A percentile compares a stretch with the other conserved stretches of the same genome.
Conservation (phyloP, 805 yeast genomes). For the Diddensiella santjacobensis region DNA sequence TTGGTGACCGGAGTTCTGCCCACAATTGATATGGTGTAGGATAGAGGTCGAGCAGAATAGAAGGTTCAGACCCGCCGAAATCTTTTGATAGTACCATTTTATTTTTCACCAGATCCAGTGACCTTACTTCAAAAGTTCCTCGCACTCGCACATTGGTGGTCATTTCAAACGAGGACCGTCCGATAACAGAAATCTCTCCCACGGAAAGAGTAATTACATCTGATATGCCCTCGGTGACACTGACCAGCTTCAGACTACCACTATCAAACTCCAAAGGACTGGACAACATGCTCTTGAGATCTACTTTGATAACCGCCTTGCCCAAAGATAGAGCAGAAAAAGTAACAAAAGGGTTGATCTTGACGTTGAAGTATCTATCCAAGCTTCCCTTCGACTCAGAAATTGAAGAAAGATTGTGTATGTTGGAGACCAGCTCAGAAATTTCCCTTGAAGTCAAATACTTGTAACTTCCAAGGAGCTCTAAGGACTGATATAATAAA, state of each 20-base stretch:
- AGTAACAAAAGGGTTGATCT: constrained; percentile 34
- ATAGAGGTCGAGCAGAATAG: constrained; percentile 16
- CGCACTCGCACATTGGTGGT: constrained; percentile 27
- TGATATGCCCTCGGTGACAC: neutral
- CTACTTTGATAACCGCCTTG: constrained; percentile 7
- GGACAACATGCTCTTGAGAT: constrained; percentile 5
- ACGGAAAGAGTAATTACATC: neutral
- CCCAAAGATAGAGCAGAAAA: constrained; percentile 2
- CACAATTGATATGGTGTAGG: constrained; percentile 25
- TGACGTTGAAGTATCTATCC: constrained; percentile 37
- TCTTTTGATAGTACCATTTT: constrained; percentile 29
- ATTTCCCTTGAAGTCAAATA: constrained; percentile 21
- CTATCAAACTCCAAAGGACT: constrained; percentile 10
- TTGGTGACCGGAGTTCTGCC: constrained; percentile 23
- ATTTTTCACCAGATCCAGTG: constrained; percentile 28
- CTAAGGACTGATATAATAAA: constrained; percentile 30
- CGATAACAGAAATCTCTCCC: neutral
- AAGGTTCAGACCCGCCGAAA: constrained; percentile 7
- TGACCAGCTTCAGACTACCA: constrained; percentile 7
- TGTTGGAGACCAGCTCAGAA: constrained; percentile 20
- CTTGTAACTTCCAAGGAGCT: constrained; percentile 25
- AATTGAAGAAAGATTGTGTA: constrained; percentile 22
- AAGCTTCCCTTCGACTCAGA: constrained; percentile 30
- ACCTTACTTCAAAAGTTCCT: constrained; percentile 36
- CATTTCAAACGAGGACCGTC: neutral